Evolutionary conservation across 2,329 filamentous ascomycete species (phyloP).

Genomic region (Aspergillus arachidicola): DNA sequence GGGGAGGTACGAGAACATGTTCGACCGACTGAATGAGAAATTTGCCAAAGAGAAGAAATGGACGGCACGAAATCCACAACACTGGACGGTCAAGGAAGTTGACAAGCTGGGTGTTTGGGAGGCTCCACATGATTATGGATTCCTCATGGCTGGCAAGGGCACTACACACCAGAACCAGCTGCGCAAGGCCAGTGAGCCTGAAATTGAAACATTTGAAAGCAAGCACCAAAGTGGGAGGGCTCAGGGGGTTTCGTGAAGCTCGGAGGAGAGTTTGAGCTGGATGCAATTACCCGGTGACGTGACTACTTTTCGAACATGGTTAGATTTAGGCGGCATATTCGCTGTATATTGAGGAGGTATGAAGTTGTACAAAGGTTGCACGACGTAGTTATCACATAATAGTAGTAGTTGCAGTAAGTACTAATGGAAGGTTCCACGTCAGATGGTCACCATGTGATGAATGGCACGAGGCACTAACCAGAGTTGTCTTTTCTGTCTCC

Average conservation of each 20-base stretch:
- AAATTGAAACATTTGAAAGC: background rate
- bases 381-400: too few relatives aligned
- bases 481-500: background rate
- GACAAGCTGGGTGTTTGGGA: slow-evolving; percentile 2
- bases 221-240: background rate
- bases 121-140: slow-evolving; percentile 1
- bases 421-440: background rate
- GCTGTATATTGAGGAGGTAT: too few relatives aligned
- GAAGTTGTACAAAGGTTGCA: too few relatives aligned
- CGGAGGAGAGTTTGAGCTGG: background rate
- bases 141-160: background rate
- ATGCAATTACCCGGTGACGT: background rate
- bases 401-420: background rate
- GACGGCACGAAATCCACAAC: background rate
- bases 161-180: slow-evolving; percentile 6
- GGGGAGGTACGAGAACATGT: background rate
- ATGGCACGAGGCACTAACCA: background rate
- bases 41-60: slow-evolving; percentile 2
- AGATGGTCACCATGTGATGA: background rate
- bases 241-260: background rate
- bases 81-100: background rate
- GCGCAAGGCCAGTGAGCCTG: slow-evolving; percentile 4
- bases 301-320: too few relatives aligned
- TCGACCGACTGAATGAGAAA: background rate
- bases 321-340: too few relatives aligned